A percentile compares a stretch with the other conserved stretches of the same genome.
Conservation (phyloP, 768 basidiomycete genomes). For the Thelephora aurantiotincta region DNA sequence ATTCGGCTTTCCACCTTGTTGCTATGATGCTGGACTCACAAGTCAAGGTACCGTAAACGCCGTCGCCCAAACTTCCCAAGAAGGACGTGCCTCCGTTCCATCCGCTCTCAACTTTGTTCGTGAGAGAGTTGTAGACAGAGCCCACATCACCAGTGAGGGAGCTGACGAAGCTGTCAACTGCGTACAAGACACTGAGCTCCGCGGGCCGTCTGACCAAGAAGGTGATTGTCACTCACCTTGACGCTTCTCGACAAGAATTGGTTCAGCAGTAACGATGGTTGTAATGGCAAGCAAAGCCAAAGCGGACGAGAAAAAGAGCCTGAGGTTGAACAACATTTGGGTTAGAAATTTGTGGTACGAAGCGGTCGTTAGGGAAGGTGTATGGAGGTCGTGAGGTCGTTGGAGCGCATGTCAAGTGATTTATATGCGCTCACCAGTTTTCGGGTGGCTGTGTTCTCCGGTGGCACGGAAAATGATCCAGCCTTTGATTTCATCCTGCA, state of each 20-base stretch:
- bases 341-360: no score
- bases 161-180: conserved; percentile 24
- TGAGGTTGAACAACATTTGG: not conserved
- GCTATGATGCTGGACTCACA: not conserved
- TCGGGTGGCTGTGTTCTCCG: no score
- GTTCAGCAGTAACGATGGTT: conserved; percentile 13
- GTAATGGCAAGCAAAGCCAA: conserved; percentile 5
- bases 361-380: not conserved
- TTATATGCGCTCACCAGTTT: no score
- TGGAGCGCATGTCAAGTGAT: no score
- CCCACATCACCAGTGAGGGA: conserved; percentile 23
- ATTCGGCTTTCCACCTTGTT: no score
- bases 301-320: conserved; percentile 5
- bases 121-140: conserved; percentile 4
- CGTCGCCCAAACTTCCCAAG: not conserved
- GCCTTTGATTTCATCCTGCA: no score
- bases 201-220: not conserved
- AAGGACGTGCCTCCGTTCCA: not conserved
- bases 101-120: not conserved
- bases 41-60: not conserved
- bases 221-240: conserved; percentile 22
- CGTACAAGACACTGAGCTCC: conserved; percentile 4
- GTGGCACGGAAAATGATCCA: no score
- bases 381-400: no score
- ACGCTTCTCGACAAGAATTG: conserved; percentile 22